Evolutionary conservation across 2,329 filamentous ascomycete species (phyloP).

Genomic region (Cladosporium sp.): DNA sequence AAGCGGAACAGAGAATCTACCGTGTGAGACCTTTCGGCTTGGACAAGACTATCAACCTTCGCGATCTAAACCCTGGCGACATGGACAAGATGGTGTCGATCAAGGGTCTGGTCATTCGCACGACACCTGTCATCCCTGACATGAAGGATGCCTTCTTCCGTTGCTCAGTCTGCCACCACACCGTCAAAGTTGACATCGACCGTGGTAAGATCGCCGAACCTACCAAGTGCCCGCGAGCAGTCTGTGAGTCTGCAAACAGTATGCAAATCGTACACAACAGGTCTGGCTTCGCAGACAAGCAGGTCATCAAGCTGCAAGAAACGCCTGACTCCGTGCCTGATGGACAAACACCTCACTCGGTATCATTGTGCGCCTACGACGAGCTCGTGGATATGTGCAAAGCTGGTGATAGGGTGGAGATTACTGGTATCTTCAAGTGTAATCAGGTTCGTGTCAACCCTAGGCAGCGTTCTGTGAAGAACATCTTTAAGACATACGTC

Average conservation of each 20-base stretch:
- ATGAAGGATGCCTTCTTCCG: slow-evolving; percentile 99
- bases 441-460: slow-evolving; percentile 93
- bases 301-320: slow-evolving; percentile 97
- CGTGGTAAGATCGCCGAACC: slow-evolving; percentile 95
- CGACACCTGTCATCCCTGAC: slow-evolving; percentile 93
- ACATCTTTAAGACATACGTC: slow-evolving; percentile 96
- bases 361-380: slow-evolving; percentile 93
- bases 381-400: slow-evolving; percentile 97
- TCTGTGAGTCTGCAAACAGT: slow-evolving; percentile 82
- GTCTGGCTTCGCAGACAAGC: slow-evolving; percentile 91
- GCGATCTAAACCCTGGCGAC: slow-evolving; percentile 89
- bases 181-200: slow-evolving; percentile 84
- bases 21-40: slow-evolving; percentile 86
- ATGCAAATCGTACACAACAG: slow-evolving; percentile 99
- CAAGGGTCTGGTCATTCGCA: slow-evolving; percentile 92
- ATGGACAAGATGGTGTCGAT: slow-evolving; percentile 95
- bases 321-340: slow-evolving; percentile 92
- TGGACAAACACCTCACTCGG: slow-evolving; percentile 94
- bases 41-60: slow-evolving; percentile 81
- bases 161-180: slow-evolving; percentile 89
- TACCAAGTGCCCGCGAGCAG: slow-evolving; percentile 76
- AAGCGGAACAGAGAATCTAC: slow-evolving; percentile 75
- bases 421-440: slow-evolving; percentile 95
- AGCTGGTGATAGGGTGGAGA: slow-evolving; percentile 89
- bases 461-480: slow-evolving; percentile 85